These are phyloP conservation scores for Lachnellula occidentalis DNA, from an alignment of 2,329 filamentous ascomycete genomes.

Conservation along the genomic window DNA sequence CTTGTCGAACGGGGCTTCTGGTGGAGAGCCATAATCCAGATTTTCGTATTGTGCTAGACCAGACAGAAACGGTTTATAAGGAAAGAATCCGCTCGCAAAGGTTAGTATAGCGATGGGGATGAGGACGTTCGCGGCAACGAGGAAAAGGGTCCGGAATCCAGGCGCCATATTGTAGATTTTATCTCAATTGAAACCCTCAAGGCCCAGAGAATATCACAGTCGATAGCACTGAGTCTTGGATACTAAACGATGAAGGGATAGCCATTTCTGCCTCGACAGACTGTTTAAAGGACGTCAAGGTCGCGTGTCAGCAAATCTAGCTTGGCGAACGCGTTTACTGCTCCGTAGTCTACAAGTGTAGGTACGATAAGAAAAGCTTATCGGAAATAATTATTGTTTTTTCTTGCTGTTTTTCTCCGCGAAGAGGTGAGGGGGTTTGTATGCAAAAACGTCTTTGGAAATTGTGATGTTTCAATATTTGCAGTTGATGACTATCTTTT, in stretches of 20 bases:
- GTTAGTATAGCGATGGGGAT: constrained; percentile 68
- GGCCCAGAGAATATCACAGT: constrained; percentile 2
- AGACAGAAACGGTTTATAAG: constrained; percentile 89
- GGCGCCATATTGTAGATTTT: constrained; percentile 22
- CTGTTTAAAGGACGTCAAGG: not conserved
- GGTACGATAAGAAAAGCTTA: constrained; percentile 13
- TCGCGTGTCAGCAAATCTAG: constrained; percentile 14
- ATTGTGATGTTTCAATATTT: not conserved
- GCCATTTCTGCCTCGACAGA: constrained; percentile 17
- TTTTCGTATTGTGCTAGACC: constrained; percentile 69
- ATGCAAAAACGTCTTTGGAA: not conserved
- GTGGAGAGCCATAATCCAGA: constrained; percentile 48
- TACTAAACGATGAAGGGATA: not conserved
- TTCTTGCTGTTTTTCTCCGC: not conserved
- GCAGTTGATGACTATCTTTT: not conserved
- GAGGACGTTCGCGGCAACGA: constrained; percentile 67
- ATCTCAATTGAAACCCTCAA: constrained; percentile 5
- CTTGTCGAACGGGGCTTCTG: constrained; percentile 73
- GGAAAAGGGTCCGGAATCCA: constrained; percentile 30
- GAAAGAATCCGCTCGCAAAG: constrained; percentile 92
- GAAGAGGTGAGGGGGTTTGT: not conserved
- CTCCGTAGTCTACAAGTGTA: too few relatives aligned
- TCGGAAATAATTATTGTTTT: constrained; percentile 1
- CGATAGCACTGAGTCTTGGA: not conserved
- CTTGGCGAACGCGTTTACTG: constrained; percentile 12